Conservation (phyloP, 495 filamentous ascomycete genomes). For the Penicillium lividum region DNA sequence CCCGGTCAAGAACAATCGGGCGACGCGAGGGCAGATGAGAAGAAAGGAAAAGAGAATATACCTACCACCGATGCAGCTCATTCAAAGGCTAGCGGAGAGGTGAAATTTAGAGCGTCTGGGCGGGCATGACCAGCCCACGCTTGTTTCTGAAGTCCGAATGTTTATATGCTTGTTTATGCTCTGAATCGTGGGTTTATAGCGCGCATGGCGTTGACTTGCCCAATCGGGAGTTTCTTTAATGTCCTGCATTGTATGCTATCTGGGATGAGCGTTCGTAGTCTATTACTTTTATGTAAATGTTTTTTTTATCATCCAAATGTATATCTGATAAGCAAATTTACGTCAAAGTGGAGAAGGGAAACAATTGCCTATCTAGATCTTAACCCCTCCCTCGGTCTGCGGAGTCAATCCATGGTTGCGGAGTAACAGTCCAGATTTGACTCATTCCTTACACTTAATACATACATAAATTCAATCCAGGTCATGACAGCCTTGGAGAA, state of each 20-base stretch:
- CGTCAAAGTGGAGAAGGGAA: not conserved
- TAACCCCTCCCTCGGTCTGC: not conserved
- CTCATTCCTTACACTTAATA: not conserved
- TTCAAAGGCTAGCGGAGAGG: constrained; percentile 12
- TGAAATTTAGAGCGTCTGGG: constrained; percentile 17
- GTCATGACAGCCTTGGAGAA: too few relatives aligned
- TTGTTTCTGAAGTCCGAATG: not conserved
- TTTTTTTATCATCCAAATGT: not conserved
- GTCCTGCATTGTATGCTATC: not conserved
- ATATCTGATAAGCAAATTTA: too few relatives aligned
- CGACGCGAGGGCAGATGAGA: not conserved
- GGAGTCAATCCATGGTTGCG: not conserved
- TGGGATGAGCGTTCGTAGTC: not conserved
- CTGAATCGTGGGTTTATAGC: constrained; percentile 1
- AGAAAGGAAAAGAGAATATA: constrained; percentile 17
- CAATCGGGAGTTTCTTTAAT: not conserved
- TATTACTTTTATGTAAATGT: not conserved
- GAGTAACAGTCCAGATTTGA: not conserved
- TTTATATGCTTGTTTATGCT: not conserved
- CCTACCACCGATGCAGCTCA: constrained; percentile 7
- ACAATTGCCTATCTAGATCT: not conserved
- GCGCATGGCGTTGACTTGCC: constrained; percentile 10
- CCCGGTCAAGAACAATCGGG: constrained; percentile 2
- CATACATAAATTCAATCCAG: too few relatives aligned
- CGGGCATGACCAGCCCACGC: constrained; percentile 14